These are phyloP conservation scores for Seiridium unicorne DNA, from an alignment of 2,329 filamentous ascomycete genomes.

Conservation along the genomic window DNA sequence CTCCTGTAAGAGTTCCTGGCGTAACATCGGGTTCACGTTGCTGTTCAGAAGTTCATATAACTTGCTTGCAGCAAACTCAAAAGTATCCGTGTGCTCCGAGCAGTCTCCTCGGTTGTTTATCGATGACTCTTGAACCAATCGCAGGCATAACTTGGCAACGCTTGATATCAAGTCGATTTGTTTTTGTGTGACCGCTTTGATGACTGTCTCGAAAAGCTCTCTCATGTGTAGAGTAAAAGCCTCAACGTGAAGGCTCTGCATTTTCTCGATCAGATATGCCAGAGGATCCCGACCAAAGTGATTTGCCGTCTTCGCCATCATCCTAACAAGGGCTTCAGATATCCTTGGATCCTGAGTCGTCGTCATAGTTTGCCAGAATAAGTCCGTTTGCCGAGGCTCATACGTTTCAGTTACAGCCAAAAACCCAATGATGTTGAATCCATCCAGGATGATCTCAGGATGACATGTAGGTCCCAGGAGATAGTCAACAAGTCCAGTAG, in stretches of 20 bases:
- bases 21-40: conserved; percentile 53
- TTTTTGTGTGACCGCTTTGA: conserved; percentile 44
- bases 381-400: conserved; percentile 68
- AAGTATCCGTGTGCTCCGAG: conserved; percentile 59
- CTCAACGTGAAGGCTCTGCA: conserved; percentile 62
- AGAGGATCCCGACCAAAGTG: conserved; percentile 50
- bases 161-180: conserved; percentile 15
- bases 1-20: conserved; percentile 60
- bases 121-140: conserved; percentile 71
- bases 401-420: conserved; percentile 78
- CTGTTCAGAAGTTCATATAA: conserved; percentile 58
- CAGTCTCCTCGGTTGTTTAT: conserved; percentile 51
- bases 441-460: conserved; percentile 80
- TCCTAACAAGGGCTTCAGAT: conserved; percentile 73
- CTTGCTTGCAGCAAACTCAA: conserved; percentile 61
- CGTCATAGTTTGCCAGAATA: conserved; percentile 80
- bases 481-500: conserved; percentile 76
- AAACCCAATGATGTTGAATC: conserved; percentile 83
- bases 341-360: conserved; percentile 81
- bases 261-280: conserved; percentile 69
- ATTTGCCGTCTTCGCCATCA: conserved; percentile 51
- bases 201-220: conserved; percentile 57
- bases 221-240: conserved; percentile 62
- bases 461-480: conserved; percentile 89
- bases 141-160: conserved; percentile 55